Percentiles rank a stretch among this genome's conserved stretches.
These are phyloP conservation scores for Colletotrichum sp. DNA, from an alignment of 2,329 filamentous ascomycete genomes.

Conservation along the genomic window DNA sequence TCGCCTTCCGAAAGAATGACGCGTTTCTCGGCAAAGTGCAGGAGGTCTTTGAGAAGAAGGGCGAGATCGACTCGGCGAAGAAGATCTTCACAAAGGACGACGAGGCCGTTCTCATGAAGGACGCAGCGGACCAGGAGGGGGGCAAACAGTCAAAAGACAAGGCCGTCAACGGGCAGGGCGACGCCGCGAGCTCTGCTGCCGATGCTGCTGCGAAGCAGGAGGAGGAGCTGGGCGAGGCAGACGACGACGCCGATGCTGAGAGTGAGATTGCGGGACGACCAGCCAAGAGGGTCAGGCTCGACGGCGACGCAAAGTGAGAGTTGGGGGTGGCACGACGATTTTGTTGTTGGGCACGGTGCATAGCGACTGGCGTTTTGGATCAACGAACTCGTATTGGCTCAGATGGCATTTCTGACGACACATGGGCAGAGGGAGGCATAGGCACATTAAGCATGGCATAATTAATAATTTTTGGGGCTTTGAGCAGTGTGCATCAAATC, in stretches of 20 bases:
- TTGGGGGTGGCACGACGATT: not conserved
- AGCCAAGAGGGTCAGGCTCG: slow-evolving; percentile 10
- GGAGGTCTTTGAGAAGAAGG: slow-evolving; percentile 88
- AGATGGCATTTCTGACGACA: not conserved
- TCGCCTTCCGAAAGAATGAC: slow-evolving; percentile 85
- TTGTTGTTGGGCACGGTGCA: not conserved
- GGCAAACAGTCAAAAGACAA: slow-evolving; percentile 37
- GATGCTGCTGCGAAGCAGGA: slow-evolving; percentile 42
- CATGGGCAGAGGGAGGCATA: not conserved
- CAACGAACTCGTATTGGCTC: not conserved
- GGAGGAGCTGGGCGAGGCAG: slow-evolving; percentile 57
- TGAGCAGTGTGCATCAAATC: not conserved
- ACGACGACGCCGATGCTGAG: slow-evolving; percentile 50
- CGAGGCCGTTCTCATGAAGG: slow-evolving; percentile 64
- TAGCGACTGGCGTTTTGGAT: slow-evolving; percentile 14
- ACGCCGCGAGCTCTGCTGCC: slow-evolving; percentile 26
- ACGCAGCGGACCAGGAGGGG: slow-evolving; percentile 50
- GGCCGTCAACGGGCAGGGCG: slow-evolving; percentile 24
- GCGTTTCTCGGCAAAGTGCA: slow-evolving; percentile 87
- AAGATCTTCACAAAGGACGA: slow-evolving; percentile 77
- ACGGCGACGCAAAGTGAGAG: slow-evolving; percentile 9
- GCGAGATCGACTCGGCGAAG: slow-evolving; percentile 81
- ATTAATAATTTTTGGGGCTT: too few species aligned
- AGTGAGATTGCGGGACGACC: slow-evolving; percentile 27
- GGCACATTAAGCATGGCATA: not conserved